Conservation (phyloP, 768 basidiomycete species). For the Lyophyllum semitale region DNA sequence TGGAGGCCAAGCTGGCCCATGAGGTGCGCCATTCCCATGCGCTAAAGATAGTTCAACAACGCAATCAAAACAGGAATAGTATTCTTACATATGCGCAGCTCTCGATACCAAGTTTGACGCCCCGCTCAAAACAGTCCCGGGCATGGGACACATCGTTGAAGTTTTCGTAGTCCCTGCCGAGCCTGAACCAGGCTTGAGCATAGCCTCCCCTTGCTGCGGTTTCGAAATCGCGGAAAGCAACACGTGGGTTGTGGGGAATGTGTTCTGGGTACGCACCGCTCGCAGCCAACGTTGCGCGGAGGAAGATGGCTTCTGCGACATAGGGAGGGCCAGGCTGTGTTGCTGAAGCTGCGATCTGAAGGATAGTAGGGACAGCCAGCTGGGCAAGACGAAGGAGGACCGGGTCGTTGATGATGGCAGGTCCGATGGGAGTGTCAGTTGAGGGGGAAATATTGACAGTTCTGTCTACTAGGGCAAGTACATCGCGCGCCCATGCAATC, state of each 20-base stretch:
- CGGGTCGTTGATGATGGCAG: constrained; percentile 58
- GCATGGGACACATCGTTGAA: constrained; percentile 77
- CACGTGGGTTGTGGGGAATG: constrained; percentile 65
- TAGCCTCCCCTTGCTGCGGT: constrained; percentile 77
- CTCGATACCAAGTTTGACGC: constrained; percentile 72
- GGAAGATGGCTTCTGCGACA: constrained; percentile 73
- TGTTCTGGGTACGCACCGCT: constrained; percentile 72
- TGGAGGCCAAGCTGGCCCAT: constrained; percentile 81
- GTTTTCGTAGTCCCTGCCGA: constrained; percentile 90
- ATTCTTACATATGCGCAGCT: constrained; percentile 76
- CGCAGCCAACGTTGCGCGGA: constrained; percentile 72
- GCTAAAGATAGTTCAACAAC: constrained; percentile 43
- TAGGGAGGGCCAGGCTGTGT: constrained; percentile 35
- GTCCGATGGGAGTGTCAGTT: constrained; percentile 51
- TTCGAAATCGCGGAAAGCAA: constrained; percentile 91
- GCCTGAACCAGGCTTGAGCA: constrained; percentile 84
- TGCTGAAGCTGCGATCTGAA: constrained; percentile 50
- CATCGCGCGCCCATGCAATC: constrained; percentile 81
- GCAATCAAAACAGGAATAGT: constrained; percentile 1
- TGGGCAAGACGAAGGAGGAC: constrained; percentile 60
- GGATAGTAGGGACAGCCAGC: constrained; percentile 64
- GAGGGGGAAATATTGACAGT: constrained; percentile 34
- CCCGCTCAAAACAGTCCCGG: constrained; percentile 84
- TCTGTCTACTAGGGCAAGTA: constrained; percentile 74
- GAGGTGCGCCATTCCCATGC: constrained; percentile 91